Conservation (phyloP, 108 stramenopile genomes). For the Cyclotella baltica region DNA sequence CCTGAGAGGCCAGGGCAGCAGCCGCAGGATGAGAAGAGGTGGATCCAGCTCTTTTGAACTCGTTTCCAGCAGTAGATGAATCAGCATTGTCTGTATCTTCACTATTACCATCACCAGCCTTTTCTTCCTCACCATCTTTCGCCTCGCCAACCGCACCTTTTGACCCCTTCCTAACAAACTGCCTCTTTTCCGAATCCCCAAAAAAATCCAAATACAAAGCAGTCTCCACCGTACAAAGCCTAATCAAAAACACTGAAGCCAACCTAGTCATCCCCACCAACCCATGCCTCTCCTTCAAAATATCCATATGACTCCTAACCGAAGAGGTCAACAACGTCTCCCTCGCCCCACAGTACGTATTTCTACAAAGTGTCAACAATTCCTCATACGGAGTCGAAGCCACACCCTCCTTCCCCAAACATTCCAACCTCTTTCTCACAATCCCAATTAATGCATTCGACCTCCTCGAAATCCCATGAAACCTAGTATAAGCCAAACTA, state of each 20-base stretch:
- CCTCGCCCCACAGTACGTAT: conserved; percentile 76
- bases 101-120: conserved; percentile 18
- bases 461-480: conserved; percentile 87
- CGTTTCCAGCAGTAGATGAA: neutral
- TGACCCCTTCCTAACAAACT: conserved; percentile 9
- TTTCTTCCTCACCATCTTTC: conserved; percentile 42
- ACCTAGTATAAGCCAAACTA: conserved; percentile 84
- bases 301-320: conserved; percentile 86
- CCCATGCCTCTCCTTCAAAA: conserved; percentile 81
- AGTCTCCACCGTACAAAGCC: conserved; percentile 88
- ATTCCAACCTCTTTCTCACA: conserved; percentile 71
- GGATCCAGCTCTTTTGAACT: conserved; percentile 9
- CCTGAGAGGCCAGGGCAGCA: conserved; percentile 62
- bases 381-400: conserved; percentile 68
- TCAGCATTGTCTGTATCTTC: conserved; percentile 21
- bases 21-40: conserved; percentile 32
- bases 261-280: conserved; percentile 88
- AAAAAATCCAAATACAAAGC: conserved; percentile 88
- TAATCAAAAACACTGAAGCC: conserved; percentile 87
- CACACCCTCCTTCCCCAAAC: conserved; percentile 36
- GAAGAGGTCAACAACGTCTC: conserved; percentile 70
- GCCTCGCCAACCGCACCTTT: conserved; percentile 18
- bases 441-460: conserved; percentile 74
- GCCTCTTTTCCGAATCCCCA: conserved; percentile 68
- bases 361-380: conserved; percentile 73